Base-by-base conservation (phyloP, 805 yeast species). In the Zygotorulaspora florentina region DNA sequence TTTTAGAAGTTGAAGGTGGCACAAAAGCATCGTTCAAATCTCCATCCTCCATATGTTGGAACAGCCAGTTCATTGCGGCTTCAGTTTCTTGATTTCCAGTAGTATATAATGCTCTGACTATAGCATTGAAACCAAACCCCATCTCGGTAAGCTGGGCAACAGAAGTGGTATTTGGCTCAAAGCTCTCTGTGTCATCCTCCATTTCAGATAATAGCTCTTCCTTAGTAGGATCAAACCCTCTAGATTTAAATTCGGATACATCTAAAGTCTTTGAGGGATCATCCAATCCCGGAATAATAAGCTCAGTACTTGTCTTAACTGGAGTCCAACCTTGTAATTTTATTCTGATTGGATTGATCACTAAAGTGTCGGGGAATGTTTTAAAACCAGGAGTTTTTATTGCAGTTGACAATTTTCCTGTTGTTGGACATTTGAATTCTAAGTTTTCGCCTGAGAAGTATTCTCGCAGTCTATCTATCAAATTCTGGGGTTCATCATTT, bases 251-350 rank as follows among this genome's bases (percentile, higher is more conserved):
- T 1, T 55, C 49, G 2, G 71, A 63, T 1, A 91, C 50, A 48
- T 76, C 72, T 35, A 85, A 55, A 0, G 62, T 47, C 2, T 73
- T 67, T 2, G 43, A 35, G 27, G 52, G 46, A 23, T 52, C 42
- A 16, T 47, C 53, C 9, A 60, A 35, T 5, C 65, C 64, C 60
- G 84, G 69, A 59, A 79, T 52, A 41, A 57, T 65, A 11, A 91
- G 73, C 2, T 95, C 95, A 4, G 83, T 86, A 49, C 81, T 84
- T 0, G 86, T 73, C 62, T 93, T 93, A 0, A 79, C 72, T 0
- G 98, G 97, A 1, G 81, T 85, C 98, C 97, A 93, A 58, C 88
- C 87, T 36, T 82, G 85, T 30, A 95, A 67, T 51, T 83, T 81
- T 45, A 91, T 87, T 58, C 98, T 74, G 50, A 87, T 83, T 2